Percentiles rank a stretch among this genome's conserved stretches.
These are phyloP conservation scores for Curvularia spicifera DNA, from an alignment of 2,329 filamentous ascomycete species.

Conservation along the genomic window DNA sequence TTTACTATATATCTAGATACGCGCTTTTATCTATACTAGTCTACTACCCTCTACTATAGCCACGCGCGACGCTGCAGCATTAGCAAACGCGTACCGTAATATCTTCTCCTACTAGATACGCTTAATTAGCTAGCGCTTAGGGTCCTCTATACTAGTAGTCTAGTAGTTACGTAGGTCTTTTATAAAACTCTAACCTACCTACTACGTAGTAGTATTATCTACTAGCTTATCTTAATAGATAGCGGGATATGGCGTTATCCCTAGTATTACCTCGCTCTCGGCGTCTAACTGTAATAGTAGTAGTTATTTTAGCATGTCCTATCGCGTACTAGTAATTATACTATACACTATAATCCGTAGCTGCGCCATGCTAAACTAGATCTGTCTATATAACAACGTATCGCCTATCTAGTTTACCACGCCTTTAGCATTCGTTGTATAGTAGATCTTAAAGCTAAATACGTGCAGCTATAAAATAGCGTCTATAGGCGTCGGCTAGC, in stretches of 20 bases:
- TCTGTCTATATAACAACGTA: not conserved
- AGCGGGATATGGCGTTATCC: not conserved
- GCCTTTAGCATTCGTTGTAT: slow-evolving; percentile 17
- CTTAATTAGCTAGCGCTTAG: not conserved
- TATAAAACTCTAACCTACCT: not conserved
- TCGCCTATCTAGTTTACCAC: not conserved
- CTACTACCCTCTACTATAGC: not conserved
- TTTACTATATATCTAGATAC: not conserved
- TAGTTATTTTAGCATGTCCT: not conserved
- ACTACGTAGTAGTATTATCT: not conserved
- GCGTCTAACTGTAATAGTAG: not conserved
- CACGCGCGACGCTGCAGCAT: not conserved
- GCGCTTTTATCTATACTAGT: not conserved
- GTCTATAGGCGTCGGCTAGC: too few species aligned
- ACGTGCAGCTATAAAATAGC: slow-evolving; percentile 18
- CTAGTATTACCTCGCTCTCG: not conserved
- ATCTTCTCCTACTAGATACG: not conserved
- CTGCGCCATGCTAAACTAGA: not conserved
- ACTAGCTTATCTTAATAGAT: not conserved
- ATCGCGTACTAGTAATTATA: not conserved
- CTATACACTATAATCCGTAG: not conserved
- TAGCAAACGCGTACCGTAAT: not conserved
- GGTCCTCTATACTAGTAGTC: not conserved
- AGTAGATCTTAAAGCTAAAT: slow-evolving; percentile 21
- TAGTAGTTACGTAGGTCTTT: not conserved